Evolutionary conservation across 768 basidiomycete genomes (phyloP).

Genomic region (Paxillus ammoniavirescens): DNA sequence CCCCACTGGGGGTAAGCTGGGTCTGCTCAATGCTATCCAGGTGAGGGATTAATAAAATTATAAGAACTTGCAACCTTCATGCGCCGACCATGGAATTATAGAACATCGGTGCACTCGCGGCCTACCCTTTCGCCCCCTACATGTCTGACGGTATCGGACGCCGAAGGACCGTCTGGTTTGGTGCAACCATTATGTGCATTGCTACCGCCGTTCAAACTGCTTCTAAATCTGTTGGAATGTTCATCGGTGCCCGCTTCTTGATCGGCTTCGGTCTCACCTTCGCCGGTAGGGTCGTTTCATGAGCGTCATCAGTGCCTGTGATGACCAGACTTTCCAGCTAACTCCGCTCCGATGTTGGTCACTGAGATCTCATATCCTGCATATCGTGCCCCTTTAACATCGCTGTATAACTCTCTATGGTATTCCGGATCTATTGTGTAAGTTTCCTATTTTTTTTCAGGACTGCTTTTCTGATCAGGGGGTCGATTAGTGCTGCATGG

Average conservation of each 20-base stretch:
- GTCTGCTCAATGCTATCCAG: conserved; percentile 74
- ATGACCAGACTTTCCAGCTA: conserved; percentile 36
- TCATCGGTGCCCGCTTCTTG: conserved; percentile 77
- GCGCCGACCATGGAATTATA: conserved; percentile 22
- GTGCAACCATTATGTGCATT: conserved; percentile 67
- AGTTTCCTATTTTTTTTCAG: conserved; percentile 18
- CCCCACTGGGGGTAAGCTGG: conserved; percentile 57
- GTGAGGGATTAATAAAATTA: conserved; percentile 29
- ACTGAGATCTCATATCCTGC: conserved; percentile 85
- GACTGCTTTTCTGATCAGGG: neutral
- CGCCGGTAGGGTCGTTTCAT: conserved; percentile 40
- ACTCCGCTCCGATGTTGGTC: conserved; percentile 80
- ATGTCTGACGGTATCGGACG: conserved; percentile 73
- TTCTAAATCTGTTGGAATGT: conserved; percentile 71
- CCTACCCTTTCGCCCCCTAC: conserved; percentile 70
- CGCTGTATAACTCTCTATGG: conserved; percentile 83
- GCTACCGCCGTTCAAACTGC: conserved; percentile 71
- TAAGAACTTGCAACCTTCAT: neutral
- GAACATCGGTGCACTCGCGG: conserved; percentile 70
- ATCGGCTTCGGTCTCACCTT: conserved; percentile 79
- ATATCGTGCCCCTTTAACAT: conserved; percentile 77
- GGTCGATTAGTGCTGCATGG: conserved; percentile 65
- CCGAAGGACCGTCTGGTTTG: conserved; percentile 61
- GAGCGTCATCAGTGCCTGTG: neutral
- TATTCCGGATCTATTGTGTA: conserved; percentile 79